phyloP scores from a whole-genome alignment of 1,139 yeast species.

The Geotrichum restrictum region DNA sequence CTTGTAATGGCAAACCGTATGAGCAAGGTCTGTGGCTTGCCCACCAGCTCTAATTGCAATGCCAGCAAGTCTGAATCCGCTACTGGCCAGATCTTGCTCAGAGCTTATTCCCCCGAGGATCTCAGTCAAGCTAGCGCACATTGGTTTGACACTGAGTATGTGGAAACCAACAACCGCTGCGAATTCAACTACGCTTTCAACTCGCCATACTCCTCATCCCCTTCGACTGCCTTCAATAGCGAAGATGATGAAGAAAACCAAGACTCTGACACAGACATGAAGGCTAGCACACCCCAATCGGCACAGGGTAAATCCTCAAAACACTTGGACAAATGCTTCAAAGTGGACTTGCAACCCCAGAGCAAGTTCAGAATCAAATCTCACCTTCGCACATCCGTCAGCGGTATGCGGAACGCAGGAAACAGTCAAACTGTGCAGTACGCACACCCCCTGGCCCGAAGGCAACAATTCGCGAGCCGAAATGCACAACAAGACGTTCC shows the following conservation, averaged over 20 bases:
- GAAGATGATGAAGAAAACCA: slow-evolving; percentile 13
- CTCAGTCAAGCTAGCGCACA: slow-evolving; percentile 9
- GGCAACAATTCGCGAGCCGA: not conserved
- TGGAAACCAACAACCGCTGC: slow-evolving; percentile 23
- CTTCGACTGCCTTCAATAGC: slow-evolving; percentile 20
- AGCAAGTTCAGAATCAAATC: slow-evolving; percentile 21
- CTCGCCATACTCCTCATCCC: slow-evolving; percentile 20
- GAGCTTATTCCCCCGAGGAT: slow-evolving; percentile 22
- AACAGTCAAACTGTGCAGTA: not conserved
- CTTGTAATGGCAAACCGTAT: slow-evolving; percentile 22
- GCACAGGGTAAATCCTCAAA: not conserved
- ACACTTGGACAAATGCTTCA: not conserved
- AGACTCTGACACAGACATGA: slow-evolving; percentile 33
- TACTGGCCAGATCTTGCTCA: slow-evolving; percentile 10
- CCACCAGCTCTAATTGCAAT: slow-evolving; percentile 2
- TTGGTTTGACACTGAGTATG: slow-evolving; percentile 22
- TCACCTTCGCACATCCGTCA: slow-evolving; percentile 1
- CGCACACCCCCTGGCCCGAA: not conserved
- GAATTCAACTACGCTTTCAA: slow-evolving; percentile 22
- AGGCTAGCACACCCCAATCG: not conserved
- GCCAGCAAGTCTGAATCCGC: not conserved
- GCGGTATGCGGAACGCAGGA: not conserved
- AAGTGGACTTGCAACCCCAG: slow-evolving; percentile 21
- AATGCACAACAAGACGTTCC: not conserved
- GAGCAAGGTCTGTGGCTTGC: slow-evolving; percentile 18